Evolutionary conservation across 148 eudicot genomes (phyloP), one percentile per base, ranked within the genome.

Genomic region (Limonium bicolor): DNA sequence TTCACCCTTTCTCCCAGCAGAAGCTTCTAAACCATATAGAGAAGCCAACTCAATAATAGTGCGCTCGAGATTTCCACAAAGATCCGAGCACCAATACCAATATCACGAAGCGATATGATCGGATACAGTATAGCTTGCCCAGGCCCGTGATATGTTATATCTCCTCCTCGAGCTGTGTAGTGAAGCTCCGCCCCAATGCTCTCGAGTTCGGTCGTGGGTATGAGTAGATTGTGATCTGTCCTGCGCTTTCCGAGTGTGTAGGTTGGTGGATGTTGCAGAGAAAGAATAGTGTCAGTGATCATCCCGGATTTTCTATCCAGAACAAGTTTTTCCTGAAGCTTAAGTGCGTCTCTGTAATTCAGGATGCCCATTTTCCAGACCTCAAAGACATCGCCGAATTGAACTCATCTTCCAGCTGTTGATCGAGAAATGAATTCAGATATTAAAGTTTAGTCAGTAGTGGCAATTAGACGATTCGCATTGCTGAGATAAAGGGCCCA

Each of bases 91-190:
- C 96, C 96, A 41, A 82, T 44, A 21, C 96, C 90, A 29, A 78
- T 60, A 48, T 74, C 82, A 32, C 88, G 72, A 46, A 82, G 73
- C 30, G 85, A 78, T 36, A 82, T 27, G 27, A 82, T 79, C 4
- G 94, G 96, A 60, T 82, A 82, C 18, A 87, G 51, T 37, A 87
- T 60, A 0, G 94, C 88, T 65, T 87, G 96, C 20, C 20, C 67
- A 9, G 96, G 96, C 35, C 96, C 96, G 20, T 87, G 96, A 57
- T 53, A 88, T 4, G 96, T 83, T 52, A 80, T 63, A 39, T 88
- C 92, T 31, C 96, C 96, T 44, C 96, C 96, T 46, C 96, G 65
- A 58, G 76, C 70, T 6, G 92, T 80, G 44, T 83, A 83, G 69
- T 88, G 81, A 60, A 88, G 83, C 27, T 79, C 76, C n/a, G 83